Conservation (phyloP, 805 yeast species). For the Nakazawaea laoshanensis region DNA sequence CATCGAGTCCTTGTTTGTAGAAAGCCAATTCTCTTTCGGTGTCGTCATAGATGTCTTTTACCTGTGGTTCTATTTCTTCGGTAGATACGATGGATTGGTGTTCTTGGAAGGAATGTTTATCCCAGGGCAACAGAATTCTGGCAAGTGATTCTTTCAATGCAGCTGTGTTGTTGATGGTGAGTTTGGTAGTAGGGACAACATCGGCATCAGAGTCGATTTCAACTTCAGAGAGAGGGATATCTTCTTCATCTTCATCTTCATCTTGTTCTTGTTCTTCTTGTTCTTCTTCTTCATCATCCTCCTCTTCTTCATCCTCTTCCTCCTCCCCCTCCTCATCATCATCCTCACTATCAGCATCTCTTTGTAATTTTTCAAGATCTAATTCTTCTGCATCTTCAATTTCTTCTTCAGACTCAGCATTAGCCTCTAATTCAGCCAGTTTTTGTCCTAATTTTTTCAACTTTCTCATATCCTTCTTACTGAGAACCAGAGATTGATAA, state of each 20-base stretch:
- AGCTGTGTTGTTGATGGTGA: slow-evolving; percentile 80
- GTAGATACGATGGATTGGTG: slow-evolving; percentile 67
- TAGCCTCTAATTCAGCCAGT: slow-evolving; percentile 28
- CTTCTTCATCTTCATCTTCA: slow-evolving; percentile 68
- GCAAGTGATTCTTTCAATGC: slow-evolving; percentile 69
- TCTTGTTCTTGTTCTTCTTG: slow-evolving; percentile 47
- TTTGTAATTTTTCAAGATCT: slow-evolving; percentile 17
- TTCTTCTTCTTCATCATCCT: slow-evolving; percentile 35
- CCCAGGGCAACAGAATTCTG: slow-evolving; percentile 58
- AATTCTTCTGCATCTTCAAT: slow-evolving; percentile 22
- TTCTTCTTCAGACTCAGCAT: slow-evolving; percentile 29
- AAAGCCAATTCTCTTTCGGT: slow-evolving; percentile 93
- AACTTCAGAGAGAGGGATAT: slow-evolving; percentile 81
- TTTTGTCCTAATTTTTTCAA: slow-evolving; percentile 39
- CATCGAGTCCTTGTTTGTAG: slow-evolving; percentile 87
- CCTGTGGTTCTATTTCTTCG: slow-evolving; percentile 51
- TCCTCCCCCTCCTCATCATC: slow-evolving; percentile 16
- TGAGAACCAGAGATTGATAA: slow-evolving; percentile 41
- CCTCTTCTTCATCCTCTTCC: slow-evolving; percentile 27
- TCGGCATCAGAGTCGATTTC: slow-evolving; percentile 94
- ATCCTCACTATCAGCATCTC: slow-evolving; percentile 24
- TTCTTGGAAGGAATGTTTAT: slow-evolving; percentile 69
- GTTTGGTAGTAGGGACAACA: slow-evolving; percentile 83
- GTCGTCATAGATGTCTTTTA: slow-evolving; percentile 88
- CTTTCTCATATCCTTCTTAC: slow-evolving; percentile 57